A percentile compares a stretch with the other conserved stretches of the same genome.
Conservation (phyloP, 139 green algal species). For the Coccomyxa sp. region DNA sequence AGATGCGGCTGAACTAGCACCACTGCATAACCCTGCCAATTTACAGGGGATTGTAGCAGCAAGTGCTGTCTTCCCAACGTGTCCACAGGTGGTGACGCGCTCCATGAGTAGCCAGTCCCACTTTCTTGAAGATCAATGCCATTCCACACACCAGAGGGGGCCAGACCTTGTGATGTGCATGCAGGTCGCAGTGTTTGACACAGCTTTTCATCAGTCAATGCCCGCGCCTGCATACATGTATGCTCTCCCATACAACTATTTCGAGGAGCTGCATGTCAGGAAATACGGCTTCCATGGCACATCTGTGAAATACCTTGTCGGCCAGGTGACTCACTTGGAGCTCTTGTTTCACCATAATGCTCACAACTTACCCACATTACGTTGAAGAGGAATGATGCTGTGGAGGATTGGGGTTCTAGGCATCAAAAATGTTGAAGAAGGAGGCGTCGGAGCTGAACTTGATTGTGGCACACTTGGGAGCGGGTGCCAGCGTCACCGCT, state of each 20-base stretch:
- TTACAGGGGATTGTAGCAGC: slow-evolving; percentile 65
- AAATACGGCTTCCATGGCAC: slow-evolving; percentile 90
- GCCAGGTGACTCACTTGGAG: slow-evolving; percentile 21
- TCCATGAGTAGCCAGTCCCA: background rate
- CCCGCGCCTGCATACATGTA: slow-evolving; percentile 76
- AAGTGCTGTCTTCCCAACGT: slow-evolving; percentile 39
- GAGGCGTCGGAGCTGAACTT: slow-evolving; percentile 55
- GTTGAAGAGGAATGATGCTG: too few species aligned
- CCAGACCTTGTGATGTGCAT: background rate
- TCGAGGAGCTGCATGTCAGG: slow-evolving; percentile 50
- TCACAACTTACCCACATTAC: too few species aligned
- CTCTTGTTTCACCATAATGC: background rate
- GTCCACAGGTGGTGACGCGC: slow-evolving; percentile 27
- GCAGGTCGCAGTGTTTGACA: slow-evolving; percentile 93
- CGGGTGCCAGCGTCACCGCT: slow-evolving; percentile 69
- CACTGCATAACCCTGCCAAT: slow-evolving; percentile 84
- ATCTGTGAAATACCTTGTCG: slow-evolving; percentile 73
- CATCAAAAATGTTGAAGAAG: slow-evolving; percentile 49
- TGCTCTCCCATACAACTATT: slow-evolving; percentile 74
- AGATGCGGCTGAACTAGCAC: slow-evolving; percentile 62
- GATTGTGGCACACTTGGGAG: slow-evolving; percentile 79
- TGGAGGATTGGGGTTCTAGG: background rate
- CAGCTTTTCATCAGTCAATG: slow-evolving; percentile 89
- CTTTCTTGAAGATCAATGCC: background rate
- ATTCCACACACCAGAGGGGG: background rate